A percentile compares a stretch with the other conserved stretches of the same genome.
phyloP scores from a whole-genome alignment of 2,329 filamentous ascomycete species.

The Trichophyton benhamiae region DNA sequence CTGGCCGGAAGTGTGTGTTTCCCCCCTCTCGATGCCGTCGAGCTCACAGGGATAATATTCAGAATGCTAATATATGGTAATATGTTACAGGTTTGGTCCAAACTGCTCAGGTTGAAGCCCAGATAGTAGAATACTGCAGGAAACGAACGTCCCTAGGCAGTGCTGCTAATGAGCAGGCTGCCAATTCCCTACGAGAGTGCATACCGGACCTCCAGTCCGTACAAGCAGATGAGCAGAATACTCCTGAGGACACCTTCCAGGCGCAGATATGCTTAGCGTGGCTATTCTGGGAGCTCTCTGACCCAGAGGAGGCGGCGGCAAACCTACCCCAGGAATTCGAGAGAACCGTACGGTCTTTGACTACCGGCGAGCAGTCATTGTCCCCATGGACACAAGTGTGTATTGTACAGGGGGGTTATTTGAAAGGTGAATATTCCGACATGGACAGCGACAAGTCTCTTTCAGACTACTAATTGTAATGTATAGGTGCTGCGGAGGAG shows the following conservation, averaged over 20 bases:
- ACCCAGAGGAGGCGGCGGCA: conserved; percentile 50
- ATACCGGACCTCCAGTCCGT: conserved; percentile 34
- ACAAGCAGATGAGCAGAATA: conserved; percentile 46
- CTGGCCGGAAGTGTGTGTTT: conserved; percentile 63
- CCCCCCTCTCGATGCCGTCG: background rate
- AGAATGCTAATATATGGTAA: background rate
- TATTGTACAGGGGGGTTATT: conserved; percentile 63
- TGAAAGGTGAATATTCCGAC: conserved; percentile 47
- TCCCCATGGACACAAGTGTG: conserved; percentile 74
- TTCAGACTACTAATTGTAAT: background rate
- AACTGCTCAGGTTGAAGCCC: conserved; percentile 56
- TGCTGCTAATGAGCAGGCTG: conserved; percentile 21
- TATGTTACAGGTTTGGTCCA: conserved; percentile 49
- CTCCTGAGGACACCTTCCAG: conserved; percentile 53
- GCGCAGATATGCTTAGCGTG: conserved; percentile 73
- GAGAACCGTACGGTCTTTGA: conserved; percentile 42
- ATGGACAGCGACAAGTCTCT: background rate
- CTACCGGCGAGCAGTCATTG: conserved; percentile 39
- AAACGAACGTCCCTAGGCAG: conserved; percentile 18
- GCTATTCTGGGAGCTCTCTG: conserved; percentile 66
- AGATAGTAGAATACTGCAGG: conserved; percentile 45
- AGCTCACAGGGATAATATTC: background rate
- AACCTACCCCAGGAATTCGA: conserved; percentile 54
- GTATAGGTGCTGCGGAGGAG: conserved; percentile 36
- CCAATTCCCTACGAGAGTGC: conserved; percentile 28